phyloP scores from a whole-genome alignment of 2,329 filamentous ascomycete species.

The Colletotrichum higginsianum region DNA sequence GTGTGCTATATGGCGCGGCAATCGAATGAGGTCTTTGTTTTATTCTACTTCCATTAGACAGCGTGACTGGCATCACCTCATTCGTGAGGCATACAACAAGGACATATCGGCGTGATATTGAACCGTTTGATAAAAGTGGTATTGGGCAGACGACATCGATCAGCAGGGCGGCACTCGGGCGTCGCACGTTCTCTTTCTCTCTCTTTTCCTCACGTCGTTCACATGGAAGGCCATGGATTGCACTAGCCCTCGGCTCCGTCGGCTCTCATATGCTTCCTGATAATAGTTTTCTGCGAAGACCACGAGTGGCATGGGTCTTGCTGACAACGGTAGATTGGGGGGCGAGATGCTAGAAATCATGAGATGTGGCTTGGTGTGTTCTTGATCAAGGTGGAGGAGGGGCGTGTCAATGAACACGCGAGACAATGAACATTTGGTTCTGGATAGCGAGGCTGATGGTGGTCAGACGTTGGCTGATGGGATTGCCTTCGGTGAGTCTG shows the following conservation, averaged over 20 bases:
- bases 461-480: slow-evolving; percentile 5
- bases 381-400: neutral
- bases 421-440: neutral
- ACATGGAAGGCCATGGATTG: neutral
- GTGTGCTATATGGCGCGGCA: neutral
- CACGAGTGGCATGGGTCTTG: slow-evolving; percentile 10
- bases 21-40: neutral
- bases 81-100: neutral
- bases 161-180: neutral
- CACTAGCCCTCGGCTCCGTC: neutral
- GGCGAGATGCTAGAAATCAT: slow-evolving; percentile 20
- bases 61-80: slow-evolving; percentile 1
- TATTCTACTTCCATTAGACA: neutral
- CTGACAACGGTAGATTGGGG: slow-evolving; percentile 15
- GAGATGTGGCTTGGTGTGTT: slow-evolving; percentile 25
- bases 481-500: neutral
- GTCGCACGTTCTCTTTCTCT: neutral
- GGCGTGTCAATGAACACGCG: neutral
- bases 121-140: neutral
- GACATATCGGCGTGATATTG: neutral
- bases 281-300: slow-evolving; percentile 6
- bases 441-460: neutral
- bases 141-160: slow-evolving; percentile 18
- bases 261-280: neutral
- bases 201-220: neutral